phyloP scores from a whole-genome alignment of 1,139 yeast genomes.

The Geotrichum bryndzae region DNA sequence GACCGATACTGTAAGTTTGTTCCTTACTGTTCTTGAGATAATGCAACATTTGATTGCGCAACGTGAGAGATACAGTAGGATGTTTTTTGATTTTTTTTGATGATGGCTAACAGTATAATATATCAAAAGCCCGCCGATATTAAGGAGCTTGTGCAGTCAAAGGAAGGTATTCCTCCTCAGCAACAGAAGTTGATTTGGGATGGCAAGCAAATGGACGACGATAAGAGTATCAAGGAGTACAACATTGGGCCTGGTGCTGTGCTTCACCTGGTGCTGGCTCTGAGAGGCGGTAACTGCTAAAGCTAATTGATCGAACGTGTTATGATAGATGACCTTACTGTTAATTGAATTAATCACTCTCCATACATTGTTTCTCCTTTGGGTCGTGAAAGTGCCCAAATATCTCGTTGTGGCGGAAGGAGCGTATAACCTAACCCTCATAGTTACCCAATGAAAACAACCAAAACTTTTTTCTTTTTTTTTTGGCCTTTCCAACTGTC shows the following conservation, averaged over 20 bases:
- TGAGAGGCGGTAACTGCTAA: conserved; percentile 64
- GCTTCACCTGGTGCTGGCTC: conserved; percentile 79
- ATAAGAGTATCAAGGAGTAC: conserved; percentile 59
- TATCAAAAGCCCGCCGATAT: conserved; percentile 54
- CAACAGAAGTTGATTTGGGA: conserved; percentile 88
- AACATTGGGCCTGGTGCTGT: conserved; percentile 65
- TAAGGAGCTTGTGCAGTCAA: conserved; percentile 91
- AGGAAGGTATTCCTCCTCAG: conserved; percentile 95
- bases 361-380: not conserved
- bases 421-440: not conserved
- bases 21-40: not conserved
- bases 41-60: not conserved
- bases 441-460: not conserved
- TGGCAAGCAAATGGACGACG: conserved; percentile 87
- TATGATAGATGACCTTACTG: not conserved
- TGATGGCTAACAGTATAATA: conserved; percentile 14
- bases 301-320: not conserved
- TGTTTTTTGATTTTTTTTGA: conserved; percentile 12
- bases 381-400: not conserved
- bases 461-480: not conserved
- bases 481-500: not conserved
- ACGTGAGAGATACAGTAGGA: conserved; percentile 3
- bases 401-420: not conserved
- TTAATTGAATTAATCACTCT: not conserved
- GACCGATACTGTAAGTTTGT: conserved; percentile 49